These are phyloP conservation scores for Thermochaetoides thermophila DNA, from an alignment of 495 filamentous ascomycete species.

Conservation along the genomic window DNA sequence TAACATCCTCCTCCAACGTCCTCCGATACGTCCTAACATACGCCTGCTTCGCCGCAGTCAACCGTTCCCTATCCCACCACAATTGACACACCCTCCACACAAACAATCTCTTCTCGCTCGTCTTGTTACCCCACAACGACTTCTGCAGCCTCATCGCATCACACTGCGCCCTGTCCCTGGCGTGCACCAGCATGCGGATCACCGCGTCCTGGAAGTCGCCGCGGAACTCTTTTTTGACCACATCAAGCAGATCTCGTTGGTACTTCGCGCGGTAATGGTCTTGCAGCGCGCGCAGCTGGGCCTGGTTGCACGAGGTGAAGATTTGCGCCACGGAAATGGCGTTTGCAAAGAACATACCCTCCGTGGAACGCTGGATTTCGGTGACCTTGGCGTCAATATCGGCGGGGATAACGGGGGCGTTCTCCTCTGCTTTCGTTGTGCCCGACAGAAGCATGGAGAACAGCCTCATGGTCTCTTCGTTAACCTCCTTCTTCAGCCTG, in stretches of 20 bases:
- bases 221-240: too few relatives aligned
- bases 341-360: slow-evolving; percentile 56
- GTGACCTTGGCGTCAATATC: slow-evolving; percentile 56
- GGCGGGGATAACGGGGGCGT: slow-evolving; percentile 51
- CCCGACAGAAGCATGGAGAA: slow-evolving; percentile 67
- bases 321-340: slow-evolving; percentile 63
- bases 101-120: too few relatives aligned
- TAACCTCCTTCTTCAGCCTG: slow-evolving; percentile 64
- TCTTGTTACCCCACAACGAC: too few relatives aligned
- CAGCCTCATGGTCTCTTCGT: slow-evolving; percentile 65
- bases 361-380: slow-evolving; percentile 57
- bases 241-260: too few relatives aligned
- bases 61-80: too few relatives aligned
- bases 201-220: too few relatives aligned
- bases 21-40: slow-evolving; percentile 53
- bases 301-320: slow-evolving; percentile 55
- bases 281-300: slow-evolving; percentile 75
- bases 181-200: too few relatives aligned
- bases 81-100: too few relatives aligned
- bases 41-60: slow-evolving; percentile 41
- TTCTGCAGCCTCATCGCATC: too few relatives aligned
- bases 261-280: too few relatives aligned
- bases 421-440: slow-evolving; percentile 60
- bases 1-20: slow-evolving; percentile 55
- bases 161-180: too few relatives aligned